Evolutionary conservation across 2,329 filamentous ascomycete species (phyloP).

Genomic region (Periglandula ipomoeae): DNA sequence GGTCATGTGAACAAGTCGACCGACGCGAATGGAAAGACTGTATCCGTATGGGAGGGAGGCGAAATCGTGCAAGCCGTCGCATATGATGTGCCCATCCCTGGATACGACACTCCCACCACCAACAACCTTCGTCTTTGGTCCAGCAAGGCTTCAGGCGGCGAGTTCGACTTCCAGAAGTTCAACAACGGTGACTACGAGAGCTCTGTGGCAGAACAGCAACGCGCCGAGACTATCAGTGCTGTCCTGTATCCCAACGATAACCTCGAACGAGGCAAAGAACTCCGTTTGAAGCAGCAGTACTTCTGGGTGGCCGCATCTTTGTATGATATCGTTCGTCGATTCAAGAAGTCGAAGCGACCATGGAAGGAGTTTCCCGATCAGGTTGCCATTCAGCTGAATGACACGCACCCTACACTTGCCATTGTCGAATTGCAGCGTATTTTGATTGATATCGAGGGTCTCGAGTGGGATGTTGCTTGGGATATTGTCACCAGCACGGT

Average conservation of each 20-base stretch:
- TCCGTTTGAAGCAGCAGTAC: slow-evolving; percentile 97
- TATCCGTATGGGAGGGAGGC: slow-evolving; percentile 79
- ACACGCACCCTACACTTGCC: slow-evolving; percentile 92
- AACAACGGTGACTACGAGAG: slow-evolving; percentile 97
- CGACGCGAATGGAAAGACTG: slow-evolving; percentile 66
- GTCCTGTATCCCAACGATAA: slow-evolving; percentile 98
- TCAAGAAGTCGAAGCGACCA: slow-evolving; percentile 90
- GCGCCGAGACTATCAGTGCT: slow-evolving; percentile 96
- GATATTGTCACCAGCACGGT: slow-evolving; percentile 61
- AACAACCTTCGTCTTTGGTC: slow-evolving; percentile 98
- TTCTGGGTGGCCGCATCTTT: slow-evolving; percentile 98
- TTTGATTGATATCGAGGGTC: slow-evolving; percentile 76
- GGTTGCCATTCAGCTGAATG: slow-evolving; percentile 94
- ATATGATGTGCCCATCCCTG: slow-evolving; percentile 87
- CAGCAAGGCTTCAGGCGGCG: slow-evolving; percentile 90
- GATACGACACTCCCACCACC: slow-evolving; percentile 79
- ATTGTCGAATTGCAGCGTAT: slow-evolving; percentile 95
- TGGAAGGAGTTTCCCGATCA: slow-evolving; percentile 93
- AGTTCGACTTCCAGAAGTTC: slow-evolving; percentile 99
- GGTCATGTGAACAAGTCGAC: slow-evolving; percentile 69
- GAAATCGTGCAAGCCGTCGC: slow-evolving; percentile 88
- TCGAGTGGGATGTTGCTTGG: slow-evolving; percentile 94
- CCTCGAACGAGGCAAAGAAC: slow-evolving; percentile 90
- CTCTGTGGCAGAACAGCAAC: slow-evolving; percentile 95
- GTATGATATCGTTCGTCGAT: slow-evolving; percentile 90